A percentile compares a stretch with the other conserved stretches of the same genome.
Conservation (phyloP, 441 rosid genomes). For the Corymbia citriodora region DNA sequence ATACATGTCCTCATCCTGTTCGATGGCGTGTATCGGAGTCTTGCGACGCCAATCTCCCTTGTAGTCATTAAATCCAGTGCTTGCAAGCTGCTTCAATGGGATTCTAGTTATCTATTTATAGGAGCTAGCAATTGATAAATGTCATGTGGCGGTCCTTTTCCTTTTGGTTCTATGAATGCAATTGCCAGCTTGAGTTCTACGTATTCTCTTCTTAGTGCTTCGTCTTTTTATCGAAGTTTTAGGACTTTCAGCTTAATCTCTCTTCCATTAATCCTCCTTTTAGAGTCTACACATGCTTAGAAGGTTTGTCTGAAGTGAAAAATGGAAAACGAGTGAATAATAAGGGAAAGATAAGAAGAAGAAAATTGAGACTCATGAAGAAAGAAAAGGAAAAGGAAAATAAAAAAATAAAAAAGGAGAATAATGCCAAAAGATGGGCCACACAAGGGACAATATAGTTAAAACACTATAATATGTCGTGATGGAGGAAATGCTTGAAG, state of each 20-base stretch:
- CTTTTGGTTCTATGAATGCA: not conserved
- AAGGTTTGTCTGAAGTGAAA: not conserved
- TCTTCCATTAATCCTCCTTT: not conserved
- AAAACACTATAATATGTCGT: too few species aligned
- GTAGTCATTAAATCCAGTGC: too few species aligned
- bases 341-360: not conserved
- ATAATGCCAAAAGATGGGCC: too few species aligned
- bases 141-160: not conserved
- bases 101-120: not conserved
- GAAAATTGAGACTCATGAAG: too few species aligned
- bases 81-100: rapidly evolving
- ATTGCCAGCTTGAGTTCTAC: rapidly evolving
- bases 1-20: too few species aligned
- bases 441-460: too few species aligned
- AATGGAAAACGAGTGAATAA: not conserved
- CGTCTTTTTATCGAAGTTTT: not conserved
- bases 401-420: too few species aligned
- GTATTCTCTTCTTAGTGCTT: too few species aligned
- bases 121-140: not conserved
- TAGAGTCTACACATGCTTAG: rapidly evolving
- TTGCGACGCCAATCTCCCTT: rapidly evolving
- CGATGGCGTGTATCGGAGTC: rapidly evolving
- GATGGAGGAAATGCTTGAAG: too few species aligned
- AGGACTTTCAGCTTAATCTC: not conserved
- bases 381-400: too few species aligned